phyloP scores from a whole-genome alignment of 1,284 basidiomycete species.

The Puccinia horiana region DNA sequence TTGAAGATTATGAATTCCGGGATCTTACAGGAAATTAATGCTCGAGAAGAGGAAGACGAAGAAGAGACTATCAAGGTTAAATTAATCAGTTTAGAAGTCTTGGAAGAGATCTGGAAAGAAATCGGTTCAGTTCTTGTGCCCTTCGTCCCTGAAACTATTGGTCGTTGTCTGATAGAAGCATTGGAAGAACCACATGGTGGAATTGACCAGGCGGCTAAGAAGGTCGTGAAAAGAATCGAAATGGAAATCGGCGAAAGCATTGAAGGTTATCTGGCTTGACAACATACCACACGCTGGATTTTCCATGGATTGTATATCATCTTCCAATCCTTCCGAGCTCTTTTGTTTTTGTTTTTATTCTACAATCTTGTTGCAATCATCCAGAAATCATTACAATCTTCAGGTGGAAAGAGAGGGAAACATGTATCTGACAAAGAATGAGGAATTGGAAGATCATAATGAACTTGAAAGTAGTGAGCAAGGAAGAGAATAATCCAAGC shows the following conservation, averaged over 20 bases:
- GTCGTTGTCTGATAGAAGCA: constrained; percentile 46
- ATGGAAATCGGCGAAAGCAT: constrained; percentile 49
- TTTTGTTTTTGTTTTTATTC: not conserved
- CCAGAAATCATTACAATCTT: no score
- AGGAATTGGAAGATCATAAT: no score
- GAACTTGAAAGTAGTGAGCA: no score
- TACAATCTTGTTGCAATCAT: no score
- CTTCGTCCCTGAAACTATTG: constrained; percentile 63
- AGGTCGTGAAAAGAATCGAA: constrained; percentile 47
- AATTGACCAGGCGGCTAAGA: constrained; percentile 42
- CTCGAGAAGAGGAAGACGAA: constrained; percentile 62
- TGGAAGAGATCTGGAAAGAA: constrained; percentile 71
- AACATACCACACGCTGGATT: not conserved
- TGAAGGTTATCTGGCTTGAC: constrained; percentile 45
- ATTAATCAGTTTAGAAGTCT: constrained; percentile 70
- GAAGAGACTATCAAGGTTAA: constrained; percentile 69
- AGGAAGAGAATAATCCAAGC: no score
- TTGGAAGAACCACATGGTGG: constrained; percentile 41
- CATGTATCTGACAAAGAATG: no score
- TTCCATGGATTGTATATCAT: not conserved
- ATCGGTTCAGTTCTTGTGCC: constrained; percentile 67
- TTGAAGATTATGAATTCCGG: constrained; percentile 67
- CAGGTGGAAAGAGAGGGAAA: no score
- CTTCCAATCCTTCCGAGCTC: not conserved
- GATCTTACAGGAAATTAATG: constrained; percentile 37